A percentile compares a stretch with the other conserved stretches of the same genome.
phyloP scores from a whole-genome alignment of 345 rosid species.

The Kandelia obovata region DNA sequence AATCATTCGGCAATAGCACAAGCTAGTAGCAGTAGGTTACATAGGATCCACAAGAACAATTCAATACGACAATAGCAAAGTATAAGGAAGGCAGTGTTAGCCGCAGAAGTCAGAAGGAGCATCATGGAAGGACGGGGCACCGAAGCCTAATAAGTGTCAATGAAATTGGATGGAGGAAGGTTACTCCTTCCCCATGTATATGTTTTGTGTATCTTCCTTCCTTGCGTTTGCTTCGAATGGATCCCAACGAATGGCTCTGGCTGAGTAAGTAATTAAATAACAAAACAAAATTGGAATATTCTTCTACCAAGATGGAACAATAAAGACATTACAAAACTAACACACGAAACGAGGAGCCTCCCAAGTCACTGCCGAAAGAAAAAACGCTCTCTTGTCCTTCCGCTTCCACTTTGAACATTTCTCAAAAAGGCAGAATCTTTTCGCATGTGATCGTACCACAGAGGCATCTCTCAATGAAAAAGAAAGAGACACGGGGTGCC shows the following conservation, averaged over 20 bases:
- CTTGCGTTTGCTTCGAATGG: not conserved
- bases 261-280: too few relatives aligned
- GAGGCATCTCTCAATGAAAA: conserved; percentile 10
- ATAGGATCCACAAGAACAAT: not conserved
- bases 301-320: conserved; percentile 22
- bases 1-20: too few relatives aligned
- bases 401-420: conserved; percentile 4
- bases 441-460: not conserved
- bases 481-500: not conserved
- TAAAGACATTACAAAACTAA: conserved; percentile 24
- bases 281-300: conserved; percentile 19
- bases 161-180: not conserved
- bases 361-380: not conserved
- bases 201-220: not conserved
- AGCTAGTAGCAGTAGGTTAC: too few relatives aligned
- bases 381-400: too few relatives aligned
- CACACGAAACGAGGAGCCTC: conserved; percentile 15
- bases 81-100: not conserved
- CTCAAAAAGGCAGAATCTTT: not conserved
- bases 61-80: conserved; percentile 2
- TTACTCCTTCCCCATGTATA: not conserved
- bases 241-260: not conserved
- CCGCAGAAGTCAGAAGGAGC: too few relatives aligned
- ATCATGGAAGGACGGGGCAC: too few relatives aligned
- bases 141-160: too few relatives aligned